Conservation (phyloP, 495 filamentous ascomycete species). For the Darksidea phi region DNA sequence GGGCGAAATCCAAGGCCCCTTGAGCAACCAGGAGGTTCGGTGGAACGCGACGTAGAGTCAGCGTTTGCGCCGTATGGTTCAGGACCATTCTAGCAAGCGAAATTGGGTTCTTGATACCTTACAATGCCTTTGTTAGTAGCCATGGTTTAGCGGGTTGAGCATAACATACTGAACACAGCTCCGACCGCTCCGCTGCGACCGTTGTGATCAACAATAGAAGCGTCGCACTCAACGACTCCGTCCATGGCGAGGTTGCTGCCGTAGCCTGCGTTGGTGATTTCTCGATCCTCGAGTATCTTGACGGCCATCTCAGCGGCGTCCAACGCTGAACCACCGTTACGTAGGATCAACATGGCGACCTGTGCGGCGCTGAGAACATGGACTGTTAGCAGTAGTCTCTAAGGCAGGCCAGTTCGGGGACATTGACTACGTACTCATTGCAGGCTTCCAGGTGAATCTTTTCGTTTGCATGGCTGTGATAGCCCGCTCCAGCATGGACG, state of each 20-base stretch:
- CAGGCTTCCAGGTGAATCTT: conserved; percentile 78
- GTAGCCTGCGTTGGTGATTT: conserved; percentile 94
- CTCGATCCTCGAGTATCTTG: conserved; percentile 80
- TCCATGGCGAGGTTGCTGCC: conserved; percentile 93
- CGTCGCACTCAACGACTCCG: conserved; percentile 90
- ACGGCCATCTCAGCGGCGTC: conserved; percentile 94
- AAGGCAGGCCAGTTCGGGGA: neutral
- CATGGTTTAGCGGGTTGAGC: no score
- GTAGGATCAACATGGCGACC: conserved; percentile 75
- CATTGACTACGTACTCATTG: conserved; percentile 64
- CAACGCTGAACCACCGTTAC: conserved; percentile 71
- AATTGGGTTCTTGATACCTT: conserved; percentile 91
- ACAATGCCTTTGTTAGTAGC: conserved; percentile 4
- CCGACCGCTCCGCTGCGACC: conserved; percentile 92
- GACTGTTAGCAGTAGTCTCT: neutral
- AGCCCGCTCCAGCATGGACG: conserved; percentile 95
- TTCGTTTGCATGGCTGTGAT: conserved; percentile 83
- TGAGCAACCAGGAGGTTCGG: conserved; percentile 86
- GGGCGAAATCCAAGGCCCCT: conserved; percentile 82
- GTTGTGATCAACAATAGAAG: conserved; percentile 83
- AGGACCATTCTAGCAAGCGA: conserved; percentile 79
- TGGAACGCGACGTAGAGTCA: conserved; percentile 82
- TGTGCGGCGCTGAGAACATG: conserved; percentile 64
- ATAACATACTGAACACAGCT: conserved; percentile 77
- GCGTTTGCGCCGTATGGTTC: conserved; percentile 64